These are phyloP conservation scores for Aspergillus sclerotialis DNA, from an alignment of 2,329 filamentous ascomycete genomes.

Conservation along the genomic window DNA sequence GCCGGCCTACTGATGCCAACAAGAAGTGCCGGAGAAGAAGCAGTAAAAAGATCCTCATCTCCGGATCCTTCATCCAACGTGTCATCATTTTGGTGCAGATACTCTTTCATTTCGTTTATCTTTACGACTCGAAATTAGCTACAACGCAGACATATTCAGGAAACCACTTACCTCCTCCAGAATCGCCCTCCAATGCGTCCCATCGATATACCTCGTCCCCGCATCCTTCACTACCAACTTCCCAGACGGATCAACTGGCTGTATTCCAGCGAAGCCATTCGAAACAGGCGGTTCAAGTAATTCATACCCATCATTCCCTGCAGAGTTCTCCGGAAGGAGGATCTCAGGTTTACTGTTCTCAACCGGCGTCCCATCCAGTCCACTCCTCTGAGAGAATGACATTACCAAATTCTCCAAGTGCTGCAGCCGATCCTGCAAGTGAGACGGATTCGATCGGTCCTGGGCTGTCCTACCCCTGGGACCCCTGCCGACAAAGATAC, in stretches of 20 bases:
- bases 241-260: slow-evolving; percentile 17
- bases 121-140: slow-evolving; percentile 4
- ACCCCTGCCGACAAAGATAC: slow-evolving; percentile 29
- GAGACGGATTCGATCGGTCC: slow-evolving; percentile 18
- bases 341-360: background rate
- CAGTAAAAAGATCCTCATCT: slow-evolving; percentile 12
- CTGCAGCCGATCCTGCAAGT: slow-evolving; percentile 29
- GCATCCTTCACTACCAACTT: slow-evolving; percentile 24
- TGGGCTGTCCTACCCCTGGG: slow-evolving; percentile 23
- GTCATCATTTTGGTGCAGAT: slow-evolving; percentile 16
- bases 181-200: slow-evolving; percentile 30
- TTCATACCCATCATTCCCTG: background rate
- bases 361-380: slow-evolving; percentile 4
- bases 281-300: slow-evolving; percentile 7
- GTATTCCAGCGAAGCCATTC: slow-evolving; percentile 7
- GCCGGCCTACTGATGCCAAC: slow-evolving; percentile 18
- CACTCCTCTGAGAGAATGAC: slow-evolving; percentile 25
- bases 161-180: slow-evolving; percentile 26
- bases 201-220: slow-evolving; percentile 29
- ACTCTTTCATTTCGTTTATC: slow-evolving; percentile 29
- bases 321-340: too few relatives aligned
- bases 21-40: slow-evolving; percentile 20
- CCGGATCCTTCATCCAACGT: slow-evolving; percentile 17
- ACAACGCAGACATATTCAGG: background rate
- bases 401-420: slow-evolving; percentile 31